phyloP scores from a whole-genome alignment of 768 basidiomycete genomes.

The Gymnopilus junonius region DNA sequence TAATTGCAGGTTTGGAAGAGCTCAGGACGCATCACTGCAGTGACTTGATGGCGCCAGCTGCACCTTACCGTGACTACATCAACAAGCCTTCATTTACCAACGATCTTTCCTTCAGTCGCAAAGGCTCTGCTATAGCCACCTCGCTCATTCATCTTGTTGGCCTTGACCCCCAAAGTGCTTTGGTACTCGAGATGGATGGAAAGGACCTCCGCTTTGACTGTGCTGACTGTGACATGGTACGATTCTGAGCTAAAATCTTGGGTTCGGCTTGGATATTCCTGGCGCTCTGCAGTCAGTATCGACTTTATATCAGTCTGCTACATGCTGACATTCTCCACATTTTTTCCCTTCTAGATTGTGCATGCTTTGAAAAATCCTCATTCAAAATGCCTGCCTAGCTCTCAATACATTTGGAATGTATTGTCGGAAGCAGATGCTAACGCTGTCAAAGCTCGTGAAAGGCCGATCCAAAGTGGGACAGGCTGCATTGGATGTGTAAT shows the following conservation, averaged over 20 bases:
- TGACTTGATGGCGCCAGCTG: background rate
- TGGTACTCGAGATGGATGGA: constrained; percentile 14
- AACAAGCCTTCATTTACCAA: background rate
- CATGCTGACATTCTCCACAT: background rate
- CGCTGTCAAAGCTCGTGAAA: background rate
- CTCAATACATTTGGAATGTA: background rate
- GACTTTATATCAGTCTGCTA: background rate
- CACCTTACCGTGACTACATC: background rate
- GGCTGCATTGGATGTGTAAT: constrained; percentile 7
- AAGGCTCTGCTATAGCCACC: background rate
- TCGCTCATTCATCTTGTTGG: constrained; percentile 9
- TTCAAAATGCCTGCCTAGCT: background rate
- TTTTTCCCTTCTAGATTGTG: background rate
- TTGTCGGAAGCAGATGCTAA: background rate
- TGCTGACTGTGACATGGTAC: background rate
- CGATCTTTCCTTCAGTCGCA: background rate
- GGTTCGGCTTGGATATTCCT: background rate
- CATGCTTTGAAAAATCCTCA: background rate
- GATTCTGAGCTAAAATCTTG: background rate
- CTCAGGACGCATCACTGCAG: background rate
- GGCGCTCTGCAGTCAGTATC: constrained; percentile 10
- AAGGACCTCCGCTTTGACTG: constrained; percentile 15
- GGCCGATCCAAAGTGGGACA: constrained; percentile 9
- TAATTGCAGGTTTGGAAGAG: background rate
- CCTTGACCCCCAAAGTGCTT: background rate